Evolutionary conservation across 208 protist species (phyloP), one percentile per base, ranked within the genome.

Genomic region (Trypanosoma rangeli): DNA sequence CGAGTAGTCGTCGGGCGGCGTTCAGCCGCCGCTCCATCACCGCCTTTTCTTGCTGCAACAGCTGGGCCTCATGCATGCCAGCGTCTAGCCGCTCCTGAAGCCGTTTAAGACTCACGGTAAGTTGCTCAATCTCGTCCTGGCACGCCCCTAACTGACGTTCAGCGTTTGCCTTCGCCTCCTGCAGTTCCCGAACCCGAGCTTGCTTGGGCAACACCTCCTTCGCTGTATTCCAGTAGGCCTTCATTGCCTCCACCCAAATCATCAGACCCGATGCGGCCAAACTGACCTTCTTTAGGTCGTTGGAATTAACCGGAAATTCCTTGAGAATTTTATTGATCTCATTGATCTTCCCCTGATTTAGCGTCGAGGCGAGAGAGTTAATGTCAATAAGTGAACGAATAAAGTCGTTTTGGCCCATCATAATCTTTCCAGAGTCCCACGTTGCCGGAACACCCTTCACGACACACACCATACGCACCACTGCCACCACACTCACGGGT

Each of bases 131-230:
- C 76, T 99, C 96, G 53, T 94, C 78, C 22, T 94, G 80, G 60
- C 85, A 90, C 12, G 78, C 76, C 46, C 77, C 68, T 31, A 99
- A 76, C 59, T 97, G 92, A 22, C 75, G 76, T 76, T 98, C 93
- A 9, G 94, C 93, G 44, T 86, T 84, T 57, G 96, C 89, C 54
- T 98, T 92, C 26, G 92, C 84, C 63, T 95, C 89, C 82, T 98
- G 96, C 68, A 97, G 89, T 66, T 96, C 84, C 16, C 89, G 86
- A 68, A 99, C 98, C 12, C 85, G 84, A 78, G 96, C 84, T 64
- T 97, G 87, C 80, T 98, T 99, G 28, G 99, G 99, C 24, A 98
- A 87, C 28, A 99, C 98, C 65, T 95, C 96, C 82, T 99, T 99
- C 26, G 93, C 92, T 12, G 99, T 96, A 63, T 93, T 89, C 85